Base-by-base conservation (phyloP, 2,329 filamentous ascomycete species). In the Aaosphaeria arxii region DNA sequence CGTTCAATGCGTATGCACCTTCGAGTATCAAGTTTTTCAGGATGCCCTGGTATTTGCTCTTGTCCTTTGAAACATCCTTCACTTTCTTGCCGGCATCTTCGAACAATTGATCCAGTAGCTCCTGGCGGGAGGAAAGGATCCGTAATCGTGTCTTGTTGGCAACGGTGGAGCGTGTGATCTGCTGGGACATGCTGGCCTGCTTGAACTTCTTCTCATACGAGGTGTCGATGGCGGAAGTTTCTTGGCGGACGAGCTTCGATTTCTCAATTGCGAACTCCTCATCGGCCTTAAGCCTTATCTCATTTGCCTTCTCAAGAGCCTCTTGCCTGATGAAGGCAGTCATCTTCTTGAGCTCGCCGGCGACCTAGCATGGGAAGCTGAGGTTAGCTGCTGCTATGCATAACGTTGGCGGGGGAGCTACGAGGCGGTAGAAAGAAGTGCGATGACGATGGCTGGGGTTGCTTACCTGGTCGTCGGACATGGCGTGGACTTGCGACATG, bases 251-350 rank as follows among this genome's bases (percentile, higher is more conserved):
- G 44, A 99, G 89, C 81, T 96, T 96, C 65, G 91, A 94, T 78
- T 99, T 99, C 73, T 99, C 94, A 71, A 96, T 97, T 71, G 90
- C 89, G 76, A 97, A 97, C 75, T 99, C 94, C 75, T 97, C 91
- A 78, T 97, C 91, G 73, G 94, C 94, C 77, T 97, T 97, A 77
- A 97, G 87, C 69, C 94, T 85, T 74, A 99, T 97, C 76, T 99
- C 94, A 71, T 88, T 88, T 64, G 91, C 91, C 77, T 99, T 99
- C 73, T 99, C 94, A 67, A 88, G 83, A 50, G 94, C 94, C 79
- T 99, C 94, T 78, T 97, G 94, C 74, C 91, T 89, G 85, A 99
- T 99, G 84, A 99, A 99, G 71, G 91, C 92, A 51, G 94, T 97
- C 94, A 99, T 99, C 84, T 99, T 99, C 82, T 89, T 91, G 76